phyloP scores from a whole-genome alignment of 805 yeast genomes.

The Ogataea angusta region DNA sequence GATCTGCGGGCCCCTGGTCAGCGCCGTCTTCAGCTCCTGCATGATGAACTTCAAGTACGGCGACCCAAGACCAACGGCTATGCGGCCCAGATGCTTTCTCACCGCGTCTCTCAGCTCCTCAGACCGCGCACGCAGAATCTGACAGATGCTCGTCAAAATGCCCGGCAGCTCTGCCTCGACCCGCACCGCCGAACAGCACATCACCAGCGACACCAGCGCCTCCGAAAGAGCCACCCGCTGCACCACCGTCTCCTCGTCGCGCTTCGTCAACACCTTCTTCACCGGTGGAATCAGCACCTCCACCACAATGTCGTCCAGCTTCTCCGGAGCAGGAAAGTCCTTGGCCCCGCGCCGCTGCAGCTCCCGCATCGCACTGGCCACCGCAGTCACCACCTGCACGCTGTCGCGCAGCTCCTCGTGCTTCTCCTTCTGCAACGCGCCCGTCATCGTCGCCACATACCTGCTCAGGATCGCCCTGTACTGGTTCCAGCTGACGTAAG shows the following conservation, averaged over 20 bases:
- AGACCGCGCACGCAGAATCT: conserved; percentile 76
- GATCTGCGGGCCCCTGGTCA: conserved; percentile 86
- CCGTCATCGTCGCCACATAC: conserved; percentile 41
- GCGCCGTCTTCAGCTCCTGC: conserved; percentile 72
- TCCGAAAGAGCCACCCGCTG: conserved; percentile 78
- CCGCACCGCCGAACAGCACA: conserved; percentile 56
- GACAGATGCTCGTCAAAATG: conserved; percentile 80
- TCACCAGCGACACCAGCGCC: conserved; percentile 65
- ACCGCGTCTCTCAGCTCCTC: conserved; percentile 87
- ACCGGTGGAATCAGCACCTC: conserved; percentile 61
- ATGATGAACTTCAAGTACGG: conserved; percentile 69
- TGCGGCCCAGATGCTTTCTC: conserved; percentile 67
- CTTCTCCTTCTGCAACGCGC: conserved; percentile 26
- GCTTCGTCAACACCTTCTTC: conserved; percentile 52
- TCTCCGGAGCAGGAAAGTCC: conserved; percentile 37
- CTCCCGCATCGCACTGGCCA: conserved; percentile 44
- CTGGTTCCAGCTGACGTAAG: conserved; percentile 71
- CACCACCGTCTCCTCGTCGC: conserved; percentile 77
- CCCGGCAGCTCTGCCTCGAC: conserved; percentile 71
- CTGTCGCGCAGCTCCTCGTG: conserved; percentile 49
- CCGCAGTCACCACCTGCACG: conserved; percentile 54
- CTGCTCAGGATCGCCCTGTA: conserved; percentile 71
- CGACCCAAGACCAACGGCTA: conserved; percentile 67
- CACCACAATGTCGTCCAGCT: conserved; percentile 46
- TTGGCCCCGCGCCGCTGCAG: conserved; percentile 16